Conservation (phyloP, 2,329 filamentous ascomycete species). For the Phialophora chinensis region DNA sequence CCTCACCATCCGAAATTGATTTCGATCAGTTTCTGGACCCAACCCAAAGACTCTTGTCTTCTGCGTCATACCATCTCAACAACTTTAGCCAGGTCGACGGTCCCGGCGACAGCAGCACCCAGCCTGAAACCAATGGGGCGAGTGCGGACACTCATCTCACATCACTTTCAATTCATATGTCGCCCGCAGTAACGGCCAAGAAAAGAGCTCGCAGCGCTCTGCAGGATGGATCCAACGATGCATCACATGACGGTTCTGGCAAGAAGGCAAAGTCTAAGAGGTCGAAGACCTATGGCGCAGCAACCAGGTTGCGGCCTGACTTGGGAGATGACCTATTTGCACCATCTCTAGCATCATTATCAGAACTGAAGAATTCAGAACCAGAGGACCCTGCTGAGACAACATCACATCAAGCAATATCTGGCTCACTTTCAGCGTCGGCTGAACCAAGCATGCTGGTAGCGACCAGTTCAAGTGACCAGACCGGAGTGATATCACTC, state of each 20-base stretch:
- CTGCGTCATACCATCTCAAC: constrained; percentile 13
- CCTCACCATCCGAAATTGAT: constrained; percentile 28
- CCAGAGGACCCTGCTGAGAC: not conserved
- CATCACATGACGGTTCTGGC: not conserved
- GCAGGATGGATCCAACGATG: constrained; percentile 2
- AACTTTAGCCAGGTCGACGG: constrained; percentile 8
- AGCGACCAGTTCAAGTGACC: constrained; percentile 1
- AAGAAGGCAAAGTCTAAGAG: constrained; percentile 24
- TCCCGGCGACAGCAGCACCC: not conserved
- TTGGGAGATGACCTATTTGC: constrained; percentile 28
- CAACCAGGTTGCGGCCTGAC: constrained; percentile 20
- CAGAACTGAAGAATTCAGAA: not conserved
- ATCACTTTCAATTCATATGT: constrained; percentile 5
- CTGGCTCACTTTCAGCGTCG: not conserved
- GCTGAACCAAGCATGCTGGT: not conserved
- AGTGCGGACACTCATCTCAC: constrained; percentile 4
- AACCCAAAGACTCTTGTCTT: constrained; percentile 33
- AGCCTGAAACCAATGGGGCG: not conserved
- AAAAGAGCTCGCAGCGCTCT: constrained; percentile 32
- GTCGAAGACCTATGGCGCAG: constrained; percentile 30
- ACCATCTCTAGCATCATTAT: not conserved
- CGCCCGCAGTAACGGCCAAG: constrained; percentile 11
- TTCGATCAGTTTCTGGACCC: constrained; percentile 36
- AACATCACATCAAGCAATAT: not conserved
- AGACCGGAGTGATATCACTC: constrained; percentile 16